Conservation (phyloP, 345 rosid species). For the Camelina neglecta region DNA sequence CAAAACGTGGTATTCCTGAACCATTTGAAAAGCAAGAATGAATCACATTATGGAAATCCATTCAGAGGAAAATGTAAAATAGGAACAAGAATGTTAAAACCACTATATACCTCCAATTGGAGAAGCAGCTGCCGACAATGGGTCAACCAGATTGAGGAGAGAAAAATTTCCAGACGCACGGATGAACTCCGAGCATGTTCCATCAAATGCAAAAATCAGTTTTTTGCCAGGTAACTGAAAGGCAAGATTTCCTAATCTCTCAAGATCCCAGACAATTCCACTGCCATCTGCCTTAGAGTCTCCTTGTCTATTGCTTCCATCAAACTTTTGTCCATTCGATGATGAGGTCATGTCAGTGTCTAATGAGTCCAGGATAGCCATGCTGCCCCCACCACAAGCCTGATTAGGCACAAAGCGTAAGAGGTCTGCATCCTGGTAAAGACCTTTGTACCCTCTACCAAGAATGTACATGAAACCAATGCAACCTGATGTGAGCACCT, state of each 20-base stretch:
- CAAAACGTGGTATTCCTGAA: conserved; percentile 96
- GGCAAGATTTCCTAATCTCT: conserved; percentile 82
- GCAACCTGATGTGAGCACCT: conserved; percentile 96
- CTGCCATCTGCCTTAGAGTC: conserved; percentile 94
- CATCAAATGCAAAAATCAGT: conserved; percentile 99
- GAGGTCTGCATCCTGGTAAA: conserved; percentile 93
- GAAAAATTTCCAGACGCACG: conserved; percentile 81
- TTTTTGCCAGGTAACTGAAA: conserved; percentile 96
- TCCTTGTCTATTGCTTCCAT: conserved; percentile 69
- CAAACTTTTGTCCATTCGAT: conserved; percentile 66
- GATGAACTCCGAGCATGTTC: conserved; percentile 79
- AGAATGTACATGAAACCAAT: conserved; percentile 97
- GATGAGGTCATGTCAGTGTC: conserved; percentile 78
- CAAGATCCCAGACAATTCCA: conserved; percentile 98
- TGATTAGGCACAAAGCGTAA: conserved; percentile 96
- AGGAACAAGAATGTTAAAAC: conserved; percentile 23
- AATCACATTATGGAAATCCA: conserved; percentile 24
- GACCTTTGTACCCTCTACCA: conserved; percentile 98
- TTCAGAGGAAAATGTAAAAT: conserved; percentile 11
- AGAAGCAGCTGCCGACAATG: conserved; percentile 98
- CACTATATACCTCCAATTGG: conserved; percentile 86
- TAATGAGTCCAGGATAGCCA: conserved; percentile 95
- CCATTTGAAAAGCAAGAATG: conserved; percentile 31
- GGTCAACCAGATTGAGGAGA: conserved; percentile 96
- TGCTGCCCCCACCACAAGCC: conserved; percentile 99